Percentiles rank a stretch among this genome's conserved stretches.
phyloP scores from a whole-genome alignment of 768 basidiomycete species.

The Psilocybe tampanensis region DNA sequence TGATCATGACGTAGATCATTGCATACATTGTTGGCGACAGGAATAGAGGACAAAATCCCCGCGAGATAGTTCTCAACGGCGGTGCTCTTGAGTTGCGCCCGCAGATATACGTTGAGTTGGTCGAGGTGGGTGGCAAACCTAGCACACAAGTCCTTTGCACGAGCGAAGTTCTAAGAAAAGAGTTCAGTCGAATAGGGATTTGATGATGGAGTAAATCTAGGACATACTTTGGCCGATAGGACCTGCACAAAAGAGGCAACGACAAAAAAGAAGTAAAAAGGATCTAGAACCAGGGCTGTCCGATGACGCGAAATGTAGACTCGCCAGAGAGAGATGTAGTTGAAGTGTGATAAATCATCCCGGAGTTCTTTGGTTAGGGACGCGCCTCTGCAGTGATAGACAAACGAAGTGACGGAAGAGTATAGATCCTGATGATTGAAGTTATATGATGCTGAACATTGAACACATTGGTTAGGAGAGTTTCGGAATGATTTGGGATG shows the following conservation, averaged over 20 bases:
- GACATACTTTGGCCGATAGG: neutral
- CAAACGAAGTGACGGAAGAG: neutral
- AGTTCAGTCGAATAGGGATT: neutral
- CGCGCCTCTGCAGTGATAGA: neutral
- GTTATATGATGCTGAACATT: neutral
- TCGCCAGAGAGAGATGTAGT: neutral
- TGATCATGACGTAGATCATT: neutral
- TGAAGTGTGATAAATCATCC: neutral
- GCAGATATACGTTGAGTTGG: neutral
- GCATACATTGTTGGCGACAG: neutral
- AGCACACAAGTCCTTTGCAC: neutral
- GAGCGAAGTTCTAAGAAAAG: neutral
- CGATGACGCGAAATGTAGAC: neutral
- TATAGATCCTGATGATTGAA: constrained; percentile 5
- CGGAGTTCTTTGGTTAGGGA: neutral
- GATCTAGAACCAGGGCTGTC: constrained; percentile 1
- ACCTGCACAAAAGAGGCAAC: neutral
- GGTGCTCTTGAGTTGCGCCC: constrained; percentile 3
- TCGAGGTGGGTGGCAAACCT: neutral
- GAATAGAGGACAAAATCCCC: neutral
- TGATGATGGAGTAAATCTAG: neutral
- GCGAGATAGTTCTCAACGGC: neutral
- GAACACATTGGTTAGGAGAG: no score
- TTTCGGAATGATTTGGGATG: no score
- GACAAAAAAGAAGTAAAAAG: constrained; percentile 6